Percentiles rank a stretch among this genome's conserved stretches.
Evolutionary conservation across 768 basidiomycete genomes (phyloP).

Genomic region (Phylloporus arenicola): DNA sequence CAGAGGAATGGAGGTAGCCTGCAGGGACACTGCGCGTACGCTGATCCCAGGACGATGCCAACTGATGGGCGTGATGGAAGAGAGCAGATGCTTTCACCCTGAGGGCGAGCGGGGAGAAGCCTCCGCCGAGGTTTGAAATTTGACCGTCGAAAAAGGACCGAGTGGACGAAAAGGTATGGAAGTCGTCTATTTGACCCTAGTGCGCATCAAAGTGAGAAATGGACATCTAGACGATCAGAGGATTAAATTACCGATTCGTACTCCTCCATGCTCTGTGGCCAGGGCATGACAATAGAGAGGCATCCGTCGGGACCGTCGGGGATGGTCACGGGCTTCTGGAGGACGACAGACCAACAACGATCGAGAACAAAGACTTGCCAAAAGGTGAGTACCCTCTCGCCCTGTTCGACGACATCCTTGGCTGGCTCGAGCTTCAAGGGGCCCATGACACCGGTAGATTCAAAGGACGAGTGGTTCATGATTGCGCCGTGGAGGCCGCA

Average conservation of each 20-base stretch:
- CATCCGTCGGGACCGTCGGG: conserved; percentile 56
- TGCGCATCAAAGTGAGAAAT: conserved; percentile 14
- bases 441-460: conserved; percentile 31
- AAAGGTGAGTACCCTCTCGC: conserved; percentile 69
- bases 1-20: conserved; percentile 13
- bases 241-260: conserved; percentile 58
- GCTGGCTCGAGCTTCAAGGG: conserved; percentile 51
- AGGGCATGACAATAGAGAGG: conserved; percentile 64
- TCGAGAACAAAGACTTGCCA: conserved; percentile 84
- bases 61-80: conserved; percentile 59
- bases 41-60: conserved; percentile 57
- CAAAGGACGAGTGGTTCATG: conserved; percentile 31
- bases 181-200: conserved; percentile 55
- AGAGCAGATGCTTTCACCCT: conserved; percentile 75
- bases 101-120: conserved; percentile 59
- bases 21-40: conserved; percentile 37
- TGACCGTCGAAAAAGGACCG: conserved; percentile 59
- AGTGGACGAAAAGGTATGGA: conserved; percentile 52
- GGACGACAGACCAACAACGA: conserved; percentile 72
- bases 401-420: conserved; percentile 55
- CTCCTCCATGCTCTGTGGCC: conserved; percentile 69
- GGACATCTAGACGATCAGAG: conserved; percentile 1
- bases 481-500: conserved; percentile 56
- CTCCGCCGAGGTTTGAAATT: conserved; percentile 41
- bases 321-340: conserved; percentile 62